These are phyloP conservation scores for Daldinia concentrica DNA, from an alignment of 495 filamentous ascomycete genomes.

Conservation along the genomic window DNA sequence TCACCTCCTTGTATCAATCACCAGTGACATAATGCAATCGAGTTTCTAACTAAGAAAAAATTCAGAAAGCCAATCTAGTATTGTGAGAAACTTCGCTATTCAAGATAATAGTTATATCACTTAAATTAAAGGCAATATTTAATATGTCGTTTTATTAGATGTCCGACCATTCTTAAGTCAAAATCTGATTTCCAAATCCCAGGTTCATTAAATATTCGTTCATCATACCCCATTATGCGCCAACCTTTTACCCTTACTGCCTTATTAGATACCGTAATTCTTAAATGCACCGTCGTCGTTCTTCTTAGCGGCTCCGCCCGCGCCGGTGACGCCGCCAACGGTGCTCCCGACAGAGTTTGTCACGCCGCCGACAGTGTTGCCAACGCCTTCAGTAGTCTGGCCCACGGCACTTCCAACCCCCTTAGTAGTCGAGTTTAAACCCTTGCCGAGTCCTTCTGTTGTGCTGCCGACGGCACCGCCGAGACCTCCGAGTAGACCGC, in stretches of 20 bases:
- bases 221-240: neutral
- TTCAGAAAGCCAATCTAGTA: neutral
- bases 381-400: slow-evolving; percentile 50
- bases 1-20: neutral
- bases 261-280: slow-evolving; percentile 44
- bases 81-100: neutral
- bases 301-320: slow-evolving; percentile 31
- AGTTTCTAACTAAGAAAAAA: neutral
- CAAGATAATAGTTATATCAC: neutral
- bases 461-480: slow-evolving; percentile 44
- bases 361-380: slow-evolving; percentile 43
- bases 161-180: neutral
- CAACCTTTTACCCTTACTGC: neutral
- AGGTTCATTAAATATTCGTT: neutral
- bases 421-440: slow-evolving; percentile 48
- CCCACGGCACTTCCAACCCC: slow-evolving; percentile 49
- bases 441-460: slow-evolving; percentile 50
- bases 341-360: slow-evolving; percentile 36
- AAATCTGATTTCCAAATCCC: neutral
- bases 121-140: neutral
- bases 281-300: slow-evolving; percentile 32
- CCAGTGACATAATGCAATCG: neutral
- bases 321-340: slow-evolving; percentile 41
- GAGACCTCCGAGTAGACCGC: slow-evolving; percentile 52
- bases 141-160: neutral